Conservation (phyloP, 768 basidiomycete species). For the Phaeolepiota aurea region DNA sequence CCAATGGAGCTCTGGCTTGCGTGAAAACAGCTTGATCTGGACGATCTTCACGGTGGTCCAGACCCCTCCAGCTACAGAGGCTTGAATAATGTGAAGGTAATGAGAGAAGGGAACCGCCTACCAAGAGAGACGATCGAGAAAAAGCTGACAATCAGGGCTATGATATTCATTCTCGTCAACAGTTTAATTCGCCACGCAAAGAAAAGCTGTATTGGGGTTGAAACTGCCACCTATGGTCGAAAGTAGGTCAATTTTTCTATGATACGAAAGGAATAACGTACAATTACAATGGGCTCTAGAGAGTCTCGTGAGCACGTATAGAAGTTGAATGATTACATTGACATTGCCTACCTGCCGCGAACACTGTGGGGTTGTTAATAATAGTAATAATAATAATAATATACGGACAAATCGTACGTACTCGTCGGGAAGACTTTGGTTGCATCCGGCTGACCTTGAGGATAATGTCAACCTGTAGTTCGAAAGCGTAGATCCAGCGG, state of each 20-base stretch:
- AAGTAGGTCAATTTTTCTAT: no score
- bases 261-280: slow-evolving; percentile 10
- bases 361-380: slow-evolving; percentile 9
- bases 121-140: slow-evolving; percentile 28
- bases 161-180: slow-evolving; percentile 27
- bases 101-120: slow-evolving; percentile 8
- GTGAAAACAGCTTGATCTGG: slow-evolving; percentile 24
- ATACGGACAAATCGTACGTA: slow-evolving; percentile 10
- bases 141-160: slow-evolving; percentile 20
- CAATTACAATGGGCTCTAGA: slow-evolving; percentile 25
- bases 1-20: slow-evolving; percentile 35
- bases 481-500: no score
- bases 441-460: slow-evolving; percentile 21
- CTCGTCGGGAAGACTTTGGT: slow-evolving; percentile 25
- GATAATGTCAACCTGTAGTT: no score
- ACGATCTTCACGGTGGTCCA: slow-evolving; percentile 29
- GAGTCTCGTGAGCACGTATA: no score
- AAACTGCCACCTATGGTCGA: slow-evolving; percentile 28
- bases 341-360: slow-evolving; percentile 14
- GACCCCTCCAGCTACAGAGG: slow-evolving; percentile 27
- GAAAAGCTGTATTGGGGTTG: slow-evolving; percentile 40
- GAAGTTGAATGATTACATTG: no score
- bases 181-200: slow-evolving; percentile 34
- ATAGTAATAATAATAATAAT: no score
- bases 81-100: background rate